Evolutionary conservation across 2,329 filamentous ascomycete genomes (phyloP).

Genomic region (Colletotrichum filicis): DNA sequence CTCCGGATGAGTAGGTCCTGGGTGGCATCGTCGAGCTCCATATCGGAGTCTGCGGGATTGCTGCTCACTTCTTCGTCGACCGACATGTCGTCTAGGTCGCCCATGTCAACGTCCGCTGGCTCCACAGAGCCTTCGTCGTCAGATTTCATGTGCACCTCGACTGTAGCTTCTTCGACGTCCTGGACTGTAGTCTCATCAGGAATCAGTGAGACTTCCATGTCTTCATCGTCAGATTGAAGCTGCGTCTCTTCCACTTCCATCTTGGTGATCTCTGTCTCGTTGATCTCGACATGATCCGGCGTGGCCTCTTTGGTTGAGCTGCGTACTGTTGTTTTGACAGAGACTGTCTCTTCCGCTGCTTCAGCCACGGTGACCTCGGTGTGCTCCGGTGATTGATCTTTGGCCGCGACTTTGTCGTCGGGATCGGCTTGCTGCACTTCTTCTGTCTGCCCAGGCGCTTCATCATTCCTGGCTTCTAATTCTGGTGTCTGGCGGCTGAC

Average conservation of each 20-base stretch:
- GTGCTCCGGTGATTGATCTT: background rate
- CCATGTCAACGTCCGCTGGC: constrained; percentile 24
- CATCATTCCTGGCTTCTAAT: background rate
- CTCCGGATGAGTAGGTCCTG: constrained; percentile 9
- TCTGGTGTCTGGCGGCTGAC: background rate
- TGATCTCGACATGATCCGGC: background rate
- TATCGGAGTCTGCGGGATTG: background rate
- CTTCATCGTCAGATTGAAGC: background rate
- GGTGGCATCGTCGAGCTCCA: constrained; percentile 22
- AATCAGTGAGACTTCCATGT: background rate
- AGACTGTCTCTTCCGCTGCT: background rate
- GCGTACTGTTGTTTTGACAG: background rate
- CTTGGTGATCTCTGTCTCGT: background rate
- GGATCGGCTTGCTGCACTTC: background rate
- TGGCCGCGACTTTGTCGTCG: background rate
- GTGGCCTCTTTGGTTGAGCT: background rate
- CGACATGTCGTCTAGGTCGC: constrained; percentile 26
- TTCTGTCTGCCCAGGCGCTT: background rate
- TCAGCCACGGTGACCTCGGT: background rate
- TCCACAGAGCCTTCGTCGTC: background rate
- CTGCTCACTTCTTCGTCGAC: constrained; percentile 8
- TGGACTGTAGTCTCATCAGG: background rate
- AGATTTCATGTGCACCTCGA: constrained; percentile 17
- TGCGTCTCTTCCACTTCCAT: background rate
- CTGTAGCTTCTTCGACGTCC: constrained; percentile 5